A percentile compares a stretch with the other conserved stretches of the same genome.
Conservation (phyloP, 2,329 filamentous ascomycete genomes). For the Neofusicoccum parvum region DNA sequence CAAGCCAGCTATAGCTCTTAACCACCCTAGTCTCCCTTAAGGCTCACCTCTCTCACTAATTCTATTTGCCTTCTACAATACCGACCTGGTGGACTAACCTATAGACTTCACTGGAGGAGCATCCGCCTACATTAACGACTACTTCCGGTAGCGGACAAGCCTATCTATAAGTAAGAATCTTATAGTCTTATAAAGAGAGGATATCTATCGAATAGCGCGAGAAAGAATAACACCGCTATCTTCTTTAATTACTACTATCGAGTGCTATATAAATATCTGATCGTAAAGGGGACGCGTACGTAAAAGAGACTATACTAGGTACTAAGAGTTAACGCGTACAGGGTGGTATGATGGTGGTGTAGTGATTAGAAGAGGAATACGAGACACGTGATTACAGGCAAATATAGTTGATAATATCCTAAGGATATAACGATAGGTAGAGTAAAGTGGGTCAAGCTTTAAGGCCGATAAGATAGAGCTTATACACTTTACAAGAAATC, state of each 20-base stretch:
- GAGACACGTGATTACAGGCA: too few relatives aligned
- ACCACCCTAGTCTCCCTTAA: not conserved
- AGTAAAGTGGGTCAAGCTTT: slow-evolving; percentile 31
- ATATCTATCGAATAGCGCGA: not conserved
- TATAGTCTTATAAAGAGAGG: not conserved
- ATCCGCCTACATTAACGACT: slow-evolving; percentile 17
- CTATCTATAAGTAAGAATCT: slow-evolving; percentile 23
- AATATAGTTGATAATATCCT: too few relatives aligned
- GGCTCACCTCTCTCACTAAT: slow-evolving; percentile 8
- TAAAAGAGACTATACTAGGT: too few relatives aligned
- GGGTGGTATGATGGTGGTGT: too few relatives aligned
- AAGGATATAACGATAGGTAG: slow-evolving; percentile 27
- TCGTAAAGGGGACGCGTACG: too few relatives aligned
- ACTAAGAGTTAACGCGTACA: too few relatives aligned
- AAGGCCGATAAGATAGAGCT: slow-evolving; percentile 34
- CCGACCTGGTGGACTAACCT: slow-evolving; percentile 10
- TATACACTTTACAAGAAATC: slow-evolving; percentile 33
- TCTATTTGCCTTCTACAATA: slow-evolving; percentile 15
- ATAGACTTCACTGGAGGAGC: slow-evolving; percentile 12
- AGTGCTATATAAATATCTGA: too few relatives aligned
- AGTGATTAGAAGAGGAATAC: too few relatives aligned
- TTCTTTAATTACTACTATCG: too few relatives aligned
- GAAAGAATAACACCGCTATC: too few relatives aligned
- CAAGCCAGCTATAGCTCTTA: not conserved
- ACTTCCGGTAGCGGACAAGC: slow-evolving; percentile 25